Evolutionary conservation across 2,329 filamentous ascomycete genomes (phyloP), one percentile per base, ranked within the genome.

Genomic region (Aureobasidium sp.): DNA sequence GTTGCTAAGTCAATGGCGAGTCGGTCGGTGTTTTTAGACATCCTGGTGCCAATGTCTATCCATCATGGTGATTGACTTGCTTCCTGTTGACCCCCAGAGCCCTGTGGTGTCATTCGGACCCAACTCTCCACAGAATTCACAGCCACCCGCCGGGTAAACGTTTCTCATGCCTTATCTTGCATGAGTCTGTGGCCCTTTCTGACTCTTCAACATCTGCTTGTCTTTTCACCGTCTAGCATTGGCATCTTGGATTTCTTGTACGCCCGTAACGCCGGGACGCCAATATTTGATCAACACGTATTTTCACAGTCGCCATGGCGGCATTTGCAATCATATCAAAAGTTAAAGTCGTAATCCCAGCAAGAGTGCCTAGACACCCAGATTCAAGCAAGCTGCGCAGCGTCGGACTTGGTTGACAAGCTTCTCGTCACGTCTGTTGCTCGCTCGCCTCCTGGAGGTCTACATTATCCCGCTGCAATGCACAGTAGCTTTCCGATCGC

Each of bases 281-380:
- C 51, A 55, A 55, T 55, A 20, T 55, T 55, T 32, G 51, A 55
- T 55, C 51, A 55, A 55, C 51, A 55, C 37, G 20, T 41, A 41
- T 20, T 39, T 13, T 53, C 34, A 29, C 20, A 36, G 41, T 20
- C 36, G 51, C 26, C 23, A 55, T 55, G 23, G 36, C 51, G 23
- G 37, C 37, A 42, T 32, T 55, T 17, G 51, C 34, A 55, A 55
- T 42, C 51, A 42, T 52, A 52, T 17, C 32, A 32, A 32, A 55
- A 55, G 34, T 37, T 32, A 55, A 55, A 55, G 34, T 42, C 17
- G 37, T 29, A 17, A 55, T 9, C 37, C 51, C 23, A 42, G 51
- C 23, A 32, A 42, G 23, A 20, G 7, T 42, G 51, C 51, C 51
- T 26, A 53, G 37, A 15, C 51, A 5, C 7, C 37, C 34, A 13